Evolutionary conservation across 305 asterid genomes (phyloP).

Genomic region (Fraxinus latifolia): DNA sequence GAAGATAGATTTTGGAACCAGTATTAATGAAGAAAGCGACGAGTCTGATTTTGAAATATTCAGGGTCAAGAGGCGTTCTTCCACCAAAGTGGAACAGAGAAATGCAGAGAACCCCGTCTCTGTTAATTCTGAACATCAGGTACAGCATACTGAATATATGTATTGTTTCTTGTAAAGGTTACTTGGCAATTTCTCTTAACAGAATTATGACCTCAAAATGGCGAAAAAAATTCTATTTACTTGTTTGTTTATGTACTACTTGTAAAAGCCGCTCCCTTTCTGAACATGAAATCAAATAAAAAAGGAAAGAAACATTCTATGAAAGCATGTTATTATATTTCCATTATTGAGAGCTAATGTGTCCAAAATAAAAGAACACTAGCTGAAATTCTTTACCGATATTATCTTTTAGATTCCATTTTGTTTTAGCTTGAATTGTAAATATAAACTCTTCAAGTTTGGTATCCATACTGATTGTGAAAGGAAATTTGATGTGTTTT

Average conservation of each 20-base stretch:
- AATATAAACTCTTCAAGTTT: neutral
- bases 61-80: constrained; percentile 74
- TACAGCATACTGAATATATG: constrained; percentile 22
- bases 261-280: neutral
- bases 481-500: neutral
- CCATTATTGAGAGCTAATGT: neutral
- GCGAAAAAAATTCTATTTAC: neutral
- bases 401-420: neutral
- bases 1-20: constrained; percentile 28
- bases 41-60: constrained; percentile 79
- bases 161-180: neutral
- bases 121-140: constrained; percentile 59
- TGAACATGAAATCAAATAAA: neutral
- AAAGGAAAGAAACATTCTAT: neutral
- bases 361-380: neutral
- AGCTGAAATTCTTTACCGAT: neutral
- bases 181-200: neutral
- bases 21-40: constrained; percentile 49
- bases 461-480: neutral
- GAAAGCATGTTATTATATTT: neutral
- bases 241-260: neutral
- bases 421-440: neutral
- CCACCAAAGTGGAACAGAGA: constrained; percentile 49
- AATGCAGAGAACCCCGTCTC: constrained; percentile 34
- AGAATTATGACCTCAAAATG: neutral